Percentiles rank a stretch among this genome's conserved stretches.
Conservation (phyloP, 768 basidiomycete species). For the Russula brevipes region DNA sequence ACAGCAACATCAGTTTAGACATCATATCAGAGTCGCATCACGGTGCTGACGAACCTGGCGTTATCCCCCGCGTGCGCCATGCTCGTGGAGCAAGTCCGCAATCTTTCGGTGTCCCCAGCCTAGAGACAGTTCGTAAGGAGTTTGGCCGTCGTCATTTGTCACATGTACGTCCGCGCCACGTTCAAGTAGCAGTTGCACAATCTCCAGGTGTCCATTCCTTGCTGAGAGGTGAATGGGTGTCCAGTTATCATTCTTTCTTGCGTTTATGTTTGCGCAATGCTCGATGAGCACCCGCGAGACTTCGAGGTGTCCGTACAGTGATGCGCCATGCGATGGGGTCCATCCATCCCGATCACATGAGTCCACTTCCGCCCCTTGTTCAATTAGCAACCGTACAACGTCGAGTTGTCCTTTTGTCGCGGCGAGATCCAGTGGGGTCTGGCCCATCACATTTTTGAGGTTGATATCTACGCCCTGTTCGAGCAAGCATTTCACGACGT, state of each 20-base stretch:
- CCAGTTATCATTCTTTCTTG: neutral
- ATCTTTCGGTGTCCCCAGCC: neutral
- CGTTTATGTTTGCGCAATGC: neutral
- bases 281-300: neutral
- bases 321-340: conserved; percentile 7
- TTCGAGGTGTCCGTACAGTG: neutral
- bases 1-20: no score
- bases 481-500: neutral
- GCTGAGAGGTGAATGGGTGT: neutral
- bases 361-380: neutral
- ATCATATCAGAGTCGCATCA: no score
- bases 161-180: no score
- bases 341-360: neutral
- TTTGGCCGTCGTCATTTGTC: no score
- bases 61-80: neutral
- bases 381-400: neutral
- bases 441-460: no score
- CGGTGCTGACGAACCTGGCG: neutral
- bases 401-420: neutral
- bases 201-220: no score
- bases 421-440: neutral
- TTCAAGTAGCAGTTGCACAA: no score
- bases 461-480: neutral
- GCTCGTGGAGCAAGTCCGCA: neutral
- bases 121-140: no score